Evolutionary conservation across 129 eudicot species (phyloP).

Genomic region (Dittrichia graveolens): DNA sequence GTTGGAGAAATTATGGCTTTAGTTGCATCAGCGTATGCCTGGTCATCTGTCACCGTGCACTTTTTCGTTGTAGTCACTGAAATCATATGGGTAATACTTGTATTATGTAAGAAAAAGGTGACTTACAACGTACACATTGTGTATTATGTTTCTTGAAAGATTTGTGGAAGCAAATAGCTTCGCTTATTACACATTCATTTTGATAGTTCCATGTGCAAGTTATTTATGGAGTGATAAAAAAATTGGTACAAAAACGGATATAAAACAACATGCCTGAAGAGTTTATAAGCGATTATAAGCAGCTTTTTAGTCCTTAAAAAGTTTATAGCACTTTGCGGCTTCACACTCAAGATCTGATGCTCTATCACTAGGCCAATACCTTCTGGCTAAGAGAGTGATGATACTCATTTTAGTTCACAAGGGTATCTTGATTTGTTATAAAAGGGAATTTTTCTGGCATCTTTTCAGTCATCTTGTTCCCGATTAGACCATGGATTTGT

Average conservation of each 20-base stretch:
- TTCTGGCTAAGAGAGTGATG: neutral
- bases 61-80: neutral
- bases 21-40: neutral
- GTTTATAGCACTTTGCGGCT: too few relatives aligned
- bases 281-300: neutral
- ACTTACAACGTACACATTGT: neutral
- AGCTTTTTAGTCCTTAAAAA: neutral
- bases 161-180: neutral
- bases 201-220: neutral
- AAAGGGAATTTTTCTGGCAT: neutral
- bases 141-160: neutral
- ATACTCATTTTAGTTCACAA: neutral
- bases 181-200: neutral
- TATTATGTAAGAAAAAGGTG: conserved; percentile 10
- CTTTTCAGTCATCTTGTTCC: neutral
- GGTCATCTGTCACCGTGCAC: neutral
- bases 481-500: neutral
- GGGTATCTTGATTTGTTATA: neutral
- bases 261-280: too few relatives aligned
- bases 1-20: neutral
- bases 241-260: too few relatives aligned
- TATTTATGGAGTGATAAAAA: too few relatives aligned
- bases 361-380: neutral
- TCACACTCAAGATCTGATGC: too few relatives aligned
- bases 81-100: neutral